Conservation (phyloP, 2,329 filamentous ascomycete genomes). For the Microcyclosporella mali region DNA sequence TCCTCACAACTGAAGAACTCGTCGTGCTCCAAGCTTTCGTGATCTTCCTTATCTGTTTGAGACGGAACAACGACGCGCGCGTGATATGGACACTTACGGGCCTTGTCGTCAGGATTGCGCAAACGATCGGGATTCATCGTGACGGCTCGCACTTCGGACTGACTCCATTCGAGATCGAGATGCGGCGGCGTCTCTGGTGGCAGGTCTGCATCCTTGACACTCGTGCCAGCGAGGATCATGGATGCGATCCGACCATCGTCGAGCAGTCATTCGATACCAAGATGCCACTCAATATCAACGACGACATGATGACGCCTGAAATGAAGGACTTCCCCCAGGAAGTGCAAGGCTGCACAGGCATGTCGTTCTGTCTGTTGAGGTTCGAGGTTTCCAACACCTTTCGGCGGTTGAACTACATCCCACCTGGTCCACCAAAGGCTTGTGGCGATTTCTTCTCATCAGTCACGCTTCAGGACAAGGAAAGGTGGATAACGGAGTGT, state of each 20-base stretch:
- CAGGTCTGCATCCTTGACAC: constrained; percentile 54
- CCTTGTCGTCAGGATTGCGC: constrained; percentile 52
- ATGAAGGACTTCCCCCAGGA: constrained; percentile 46
- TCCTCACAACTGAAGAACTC: constrained; percentile 57
- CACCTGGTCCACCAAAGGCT: constrained; percentile 36
- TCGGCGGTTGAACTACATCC: constrained; percentile 41
- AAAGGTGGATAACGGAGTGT: constrained; percentile 45
- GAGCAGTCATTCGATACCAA: constrained; percentile 56
- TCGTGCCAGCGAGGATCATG: constrained; percentile 57
- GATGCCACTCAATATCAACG: constrained; percentile 53
- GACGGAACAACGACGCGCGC: constrained; percentile 46
- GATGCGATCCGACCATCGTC: constrained; percentile 55
- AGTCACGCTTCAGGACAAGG: constrained; percentile 43
- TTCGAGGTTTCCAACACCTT: constrained; percentile 47
- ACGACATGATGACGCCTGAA: constrained; percentile 45
- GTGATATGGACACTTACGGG: constrained; percentile 56
- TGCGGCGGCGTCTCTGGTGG: constrained; percentile 56
- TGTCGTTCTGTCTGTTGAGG: constrained; percentile 51
- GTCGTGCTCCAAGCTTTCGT: constrained; percentile 58
- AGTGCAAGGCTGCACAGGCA: constrained; percentile 50
- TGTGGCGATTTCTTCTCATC: constrained; percentile 40
- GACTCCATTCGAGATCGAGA: constrained; percentile 55
- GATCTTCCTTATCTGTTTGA: constrained; percentile 54
- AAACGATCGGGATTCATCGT: constrained; percentile 55
- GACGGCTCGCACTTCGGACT: constrained; percentile 52